Percentiles rank a stretch among this genome's conserved stretches.
phyloP scores from a whole-genome alignment of 106 monocot species.

The Dendrobium catenatum region DNA sequence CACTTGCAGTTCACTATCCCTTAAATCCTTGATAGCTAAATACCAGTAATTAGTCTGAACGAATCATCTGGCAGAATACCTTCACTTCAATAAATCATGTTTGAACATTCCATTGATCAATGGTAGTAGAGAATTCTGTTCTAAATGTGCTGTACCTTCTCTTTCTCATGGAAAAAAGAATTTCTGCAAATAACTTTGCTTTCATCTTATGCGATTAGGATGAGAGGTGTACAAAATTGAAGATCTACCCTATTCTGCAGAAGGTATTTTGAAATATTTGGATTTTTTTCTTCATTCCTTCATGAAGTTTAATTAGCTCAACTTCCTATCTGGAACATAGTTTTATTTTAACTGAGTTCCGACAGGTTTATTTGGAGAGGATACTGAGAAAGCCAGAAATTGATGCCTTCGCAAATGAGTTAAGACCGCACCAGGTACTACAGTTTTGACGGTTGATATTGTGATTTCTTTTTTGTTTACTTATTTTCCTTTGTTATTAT shows the following conservation, averaged over 20 bases:
- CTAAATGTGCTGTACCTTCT: neutral
- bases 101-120: neutral
- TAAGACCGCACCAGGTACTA: constrained; percentile 82
- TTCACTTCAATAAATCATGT: neutral
- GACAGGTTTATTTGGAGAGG: constrained; percentile 89
- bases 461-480: constrained; percentile 1
- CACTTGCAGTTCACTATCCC: neutral
- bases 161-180: neutral
- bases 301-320: neutral
- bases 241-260: constrained; percentile 95
- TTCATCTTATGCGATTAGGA: constrained; percentile 38
- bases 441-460: neutral
- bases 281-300: neutral
- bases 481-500: neutral
- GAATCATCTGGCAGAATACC: neutral
- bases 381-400: constrained; percentile 97
- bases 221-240: constrained; percentile 96
- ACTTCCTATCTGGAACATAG: neutral
- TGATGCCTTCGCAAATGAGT: constrained; percentile 96
- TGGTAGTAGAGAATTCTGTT: neutral
- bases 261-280: constrained; percentile 38
- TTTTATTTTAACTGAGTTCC: neutral
- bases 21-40: neutral
- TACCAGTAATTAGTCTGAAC: neutral
- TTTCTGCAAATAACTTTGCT: neutral